Percentiles rank a stretch among this genome's conserved stretches.
These are phyloP conservation scores for Microbotryum lychnidis-dioicae DNA, from an alignment of 1,284 basidiomycete genomes.

Conservation along the genomic window DNA sequence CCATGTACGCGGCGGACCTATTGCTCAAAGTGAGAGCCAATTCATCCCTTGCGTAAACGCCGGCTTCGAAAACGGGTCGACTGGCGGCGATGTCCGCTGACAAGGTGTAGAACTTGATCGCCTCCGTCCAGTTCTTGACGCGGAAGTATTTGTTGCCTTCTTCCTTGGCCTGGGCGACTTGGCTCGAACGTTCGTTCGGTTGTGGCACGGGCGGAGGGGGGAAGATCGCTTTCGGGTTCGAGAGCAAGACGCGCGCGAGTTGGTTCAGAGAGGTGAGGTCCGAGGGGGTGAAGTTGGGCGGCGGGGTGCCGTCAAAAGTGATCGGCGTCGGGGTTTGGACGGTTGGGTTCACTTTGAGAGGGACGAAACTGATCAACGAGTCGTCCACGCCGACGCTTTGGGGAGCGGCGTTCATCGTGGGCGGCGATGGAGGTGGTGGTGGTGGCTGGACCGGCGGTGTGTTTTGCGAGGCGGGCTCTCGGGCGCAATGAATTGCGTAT, in stretches of 20 bases:
- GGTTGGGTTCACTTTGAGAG: slow-evolving; percentile 17
- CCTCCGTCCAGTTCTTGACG: slow-evolving; percentile 58
- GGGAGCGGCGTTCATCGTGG: background rate
- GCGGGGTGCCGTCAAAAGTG: slow-evolving; percentile 6
- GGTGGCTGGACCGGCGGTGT: too few relatives aligned
- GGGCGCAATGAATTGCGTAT: too few relatives aligned
- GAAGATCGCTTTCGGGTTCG: slow-evolving; percentile 27
- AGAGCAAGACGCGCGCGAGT: slow-evolving; percentile 24
- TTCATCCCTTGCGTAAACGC: slow-evolving; percentile 76
- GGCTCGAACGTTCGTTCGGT: slow-evolving; percentile 63
- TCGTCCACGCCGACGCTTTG: background rate
- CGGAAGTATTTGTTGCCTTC: slow-evolving; percentile 86
- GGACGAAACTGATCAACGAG: slow-evolving; percentile 13
- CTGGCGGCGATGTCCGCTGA: slow-evolving; percentile 73
- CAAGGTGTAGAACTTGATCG: slow-evolving; percentile 73
- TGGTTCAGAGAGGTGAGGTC: slow-evolving; percentile 22
- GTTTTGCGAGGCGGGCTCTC: too few relatives aligned
- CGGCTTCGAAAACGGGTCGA: slow-evolving; percentile 82
- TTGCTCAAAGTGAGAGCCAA: slow-evolving; percentile 82
- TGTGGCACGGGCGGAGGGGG: slow-evolving; percentile 65
- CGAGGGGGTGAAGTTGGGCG: slow-evolving; percentile 3
- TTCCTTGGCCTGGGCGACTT: slow-evolving; percentile 70
- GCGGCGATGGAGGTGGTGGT: too few relatives aligned
- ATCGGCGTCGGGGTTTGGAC: slow-evolving; percentile 1
- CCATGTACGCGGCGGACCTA: slow-evolving; percentile 75